Evolutionary conservation across 2,329 filamentous ascomycete species (phyloP).

Genomic region (Chaetomiaceae sp.): DNA sequence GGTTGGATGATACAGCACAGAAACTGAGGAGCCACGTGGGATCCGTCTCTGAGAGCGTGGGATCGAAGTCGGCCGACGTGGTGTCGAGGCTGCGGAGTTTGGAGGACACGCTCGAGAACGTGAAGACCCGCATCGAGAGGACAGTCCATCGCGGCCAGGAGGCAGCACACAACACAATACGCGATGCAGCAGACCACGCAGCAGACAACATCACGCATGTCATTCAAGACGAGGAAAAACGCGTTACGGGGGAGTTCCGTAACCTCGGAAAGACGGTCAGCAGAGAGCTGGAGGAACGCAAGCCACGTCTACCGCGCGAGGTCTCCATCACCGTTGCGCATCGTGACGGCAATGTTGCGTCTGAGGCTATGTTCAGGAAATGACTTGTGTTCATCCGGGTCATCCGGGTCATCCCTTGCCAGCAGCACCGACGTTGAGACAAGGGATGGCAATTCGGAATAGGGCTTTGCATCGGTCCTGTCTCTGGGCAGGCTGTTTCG

Average conservation of each 20-base stretch:
- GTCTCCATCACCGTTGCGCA: constrained; percentile 1
- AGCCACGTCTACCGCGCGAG: neutral
- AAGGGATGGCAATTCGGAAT: no score
- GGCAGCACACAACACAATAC: neutral
- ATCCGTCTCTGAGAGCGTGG: neutral
- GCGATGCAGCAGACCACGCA: neutral
- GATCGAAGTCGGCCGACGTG: neutral
- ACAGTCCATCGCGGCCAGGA: neutral
- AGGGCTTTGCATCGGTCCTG: no score
- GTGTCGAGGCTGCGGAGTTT: constrained; percentile 1
- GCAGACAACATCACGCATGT: neutral
- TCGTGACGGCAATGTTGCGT: neutral
- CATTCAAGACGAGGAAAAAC: constrained; percentile 6
- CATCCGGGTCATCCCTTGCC: no score
- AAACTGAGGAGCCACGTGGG: neutral
- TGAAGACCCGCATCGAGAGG: constrained; percentile 3
- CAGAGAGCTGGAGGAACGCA: constrained; percentile 2
- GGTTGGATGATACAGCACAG: neutral
- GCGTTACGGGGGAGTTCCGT: neutral
- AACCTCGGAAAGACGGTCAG: constrained; percentile 1
- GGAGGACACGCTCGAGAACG: constrained; percentile 9
- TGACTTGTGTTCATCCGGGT: no score
- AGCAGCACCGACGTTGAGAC: no score
- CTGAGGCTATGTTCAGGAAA: neutral
- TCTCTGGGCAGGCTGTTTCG: no score